A percentile compares a stretch with the other conserved stretches of the same genome.
These are phyloP conservation scores for Colletotrichum lindemuthianum DNA, from an alignment of 2,329 filamentous ascomycete genomes.

Conservation along the genomic window DNA sequence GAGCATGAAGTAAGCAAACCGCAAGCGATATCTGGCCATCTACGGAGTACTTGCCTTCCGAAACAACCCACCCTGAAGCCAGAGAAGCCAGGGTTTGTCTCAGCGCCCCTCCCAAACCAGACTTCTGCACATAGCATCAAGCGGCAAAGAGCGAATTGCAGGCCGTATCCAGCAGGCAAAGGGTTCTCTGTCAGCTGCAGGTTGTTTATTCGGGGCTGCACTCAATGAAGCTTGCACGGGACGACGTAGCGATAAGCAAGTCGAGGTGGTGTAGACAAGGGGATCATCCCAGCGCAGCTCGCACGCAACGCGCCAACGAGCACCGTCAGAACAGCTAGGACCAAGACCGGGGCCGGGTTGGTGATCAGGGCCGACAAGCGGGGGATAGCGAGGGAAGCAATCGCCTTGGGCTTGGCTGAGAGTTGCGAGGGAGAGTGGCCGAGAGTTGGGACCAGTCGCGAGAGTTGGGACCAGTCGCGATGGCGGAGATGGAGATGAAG, in stretches of 20 bases:
- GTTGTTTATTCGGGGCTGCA: conserved; percentile 20
- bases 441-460: conserved; percentile 32
- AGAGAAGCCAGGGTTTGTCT: conserved; percentile 20
- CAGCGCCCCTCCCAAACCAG: conserved; percentile 10
- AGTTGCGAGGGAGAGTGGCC: conserved; percentile 26
- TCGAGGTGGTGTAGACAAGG: conserved; percentile 17
- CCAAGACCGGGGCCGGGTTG: conserved; percentile 10
- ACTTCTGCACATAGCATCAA: conserved; percentile 14
- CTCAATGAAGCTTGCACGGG: conserved; percentile 11
- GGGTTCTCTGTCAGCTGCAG: neutral
- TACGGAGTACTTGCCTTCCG: conserved; percentile 29
- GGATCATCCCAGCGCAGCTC: conserved; percentile 18
- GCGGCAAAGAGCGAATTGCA: conserved; percentile 8
- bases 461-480: conserved; percentile 32
- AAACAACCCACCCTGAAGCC: conserved; percentile 22
- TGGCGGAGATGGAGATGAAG: conserved; percentile 33
- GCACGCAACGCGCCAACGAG: conserved; percentile 20
- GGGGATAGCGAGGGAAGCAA: conserved; percentile 28
- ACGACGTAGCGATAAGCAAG: conserved; percentile 32
- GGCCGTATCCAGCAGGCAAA: neutral
- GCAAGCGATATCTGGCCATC: conserved; percentile 20
- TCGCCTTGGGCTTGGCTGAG: conserved; percentile 25
- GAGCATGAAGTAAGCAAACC: neutral
- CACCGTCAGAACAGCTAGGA: conserved; percentile 1
- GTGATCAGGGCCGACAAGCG: conserved; percentile 22